Evolutionary conservation across 805 yeast genomes (phyloP).

Genomic region (Scheffersomyces spartinae): DNA sequence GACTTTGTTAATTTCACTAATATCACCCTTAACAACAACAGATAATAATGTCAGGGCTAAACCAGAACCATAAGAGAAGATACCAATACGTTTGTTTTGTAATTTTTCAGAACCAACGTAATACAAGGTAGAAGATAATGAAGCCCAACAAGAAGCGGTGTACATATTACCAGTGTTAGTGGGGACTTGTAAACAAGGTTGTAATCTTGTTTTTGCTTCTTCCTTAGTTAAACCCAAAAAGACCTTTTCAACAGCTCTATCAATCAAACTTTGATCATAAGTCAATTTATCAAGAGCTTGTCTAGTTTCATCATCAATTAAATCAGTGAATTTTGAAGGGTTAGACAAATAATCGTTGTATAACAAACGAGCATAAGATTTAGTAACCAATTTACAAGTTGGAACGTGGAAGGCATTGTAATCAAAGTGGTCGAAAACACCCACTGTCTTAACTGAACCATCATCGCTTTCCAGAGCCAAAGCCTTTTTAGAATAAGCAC

Average conservation of each 20-base stretch:
- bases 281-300: constrained; percentile 39
- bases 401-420: constrained; percentile 97
- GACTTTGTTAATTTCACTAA: constrained; percentile 48
- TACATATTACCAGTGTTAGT: constrained; percentile 98
- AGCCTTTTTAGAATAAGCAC: constrained; percentile 69
- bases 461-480: no score
- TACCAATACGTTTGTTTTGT: constrained; percentile 76
- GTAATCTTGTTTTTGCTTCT: constrained; percentile 53
- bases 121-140: constrained; percentile 71
- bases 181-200: constrained; percentile 75
- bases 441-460: constrained; percentile 50
- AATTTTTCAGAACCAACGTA: constrained; percentile 64
- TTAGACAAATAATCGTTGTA: constrained; percentile 78
- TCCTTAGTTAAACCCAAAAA: constrained; percentile 72
- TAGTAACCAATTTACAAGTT: constrained; percentile 88
- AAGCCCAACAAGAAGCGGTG: constrained; percentile 86
- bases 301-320: constrained; percentile 39
- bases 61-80: constrained; percentile 98
- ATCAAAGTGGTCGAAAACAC: constrained; percentile 63
- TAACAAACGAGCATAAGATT: constrained; percentile 84
- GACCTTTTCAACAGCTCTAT: constrained; percentile 73
- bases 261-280: constrained; percentile 71
- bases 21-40: constrained; percentile 70
- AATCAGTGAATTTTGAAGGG: constrained; percentile 42
- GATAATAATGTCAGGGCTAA: constrained; percentile 86